Conservation (phyloP, 2,329 filamentous ascomycete species). For the Sordariomycetes sp. region DNA sequence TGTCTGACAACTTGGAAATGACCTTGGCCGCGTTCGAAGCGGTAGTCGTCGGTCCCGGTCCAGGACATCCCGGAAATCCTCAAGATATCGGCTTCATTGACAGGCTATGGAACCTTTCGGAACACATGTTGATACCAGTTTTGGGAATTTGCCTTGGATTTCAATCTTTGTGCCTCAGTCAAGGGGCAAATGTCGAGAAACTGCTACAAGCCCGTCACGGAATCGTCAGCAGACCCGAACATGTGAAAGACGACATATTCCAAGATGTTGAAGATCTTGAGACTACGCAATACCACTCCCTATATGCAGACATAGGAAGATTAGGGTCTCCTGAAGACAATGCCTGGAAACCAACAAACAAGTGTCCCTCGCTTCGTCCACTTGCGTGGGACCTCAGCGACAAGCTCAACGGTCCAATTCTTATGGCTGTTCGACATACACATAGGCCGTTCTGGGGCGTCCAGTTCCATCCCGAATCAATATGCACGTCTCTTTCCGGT, state of each 20-base stretch:
- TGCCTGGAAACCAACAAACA: constrained; percentile 13
- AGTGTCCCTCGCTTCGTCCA: constrained; percentile 37
- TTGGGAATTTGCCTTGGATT: constrained; percentile 87
- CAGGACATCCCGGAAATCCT: constrained; percentile 64
- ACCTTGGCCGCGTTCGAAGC: constrained; percentile 61
- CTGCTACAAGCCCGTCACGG: constrained; percentile 73
- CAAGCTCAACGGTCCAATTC: constrained; percentile 36
- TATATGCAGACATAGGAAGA: constrained; percentile 46
- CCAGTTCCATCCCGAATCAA: constrained; percentile 88
- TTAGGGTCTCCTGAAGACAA: background rate
- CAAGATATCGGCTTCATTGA: constrained; percentile 78
- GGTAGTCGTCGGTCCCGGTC: constrained; percentile 83
- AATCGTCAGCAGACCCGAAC: constrained; percentile 61
- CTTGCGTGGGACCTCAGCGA: constrained; percentile 46
- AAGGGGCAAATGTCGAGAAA: constrained; percentile 57
- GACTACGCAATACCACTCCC: constrained; percentile 70
- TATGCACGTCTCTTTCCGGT: constrained; percentile 68
- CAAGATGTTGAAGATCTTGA: constrained; percentile 46
- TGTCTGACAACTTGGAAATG: constrained; percentile 27
- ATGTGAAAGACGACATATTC: constrained; percentile 57
- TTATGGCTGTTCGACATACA: constrained; percentile 73
- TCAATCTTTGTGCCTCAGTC: constrained; percentile 65
- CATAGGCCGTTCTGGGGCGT: constrained; percentile 72
- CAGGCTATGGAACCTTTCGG: constrained; percentile 60
- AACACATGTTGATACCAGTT: constrained; percentile 57